phyloP scores from a whole-genome alignment of 305 asterid species.

The Nicotiana rustica region DNA sequence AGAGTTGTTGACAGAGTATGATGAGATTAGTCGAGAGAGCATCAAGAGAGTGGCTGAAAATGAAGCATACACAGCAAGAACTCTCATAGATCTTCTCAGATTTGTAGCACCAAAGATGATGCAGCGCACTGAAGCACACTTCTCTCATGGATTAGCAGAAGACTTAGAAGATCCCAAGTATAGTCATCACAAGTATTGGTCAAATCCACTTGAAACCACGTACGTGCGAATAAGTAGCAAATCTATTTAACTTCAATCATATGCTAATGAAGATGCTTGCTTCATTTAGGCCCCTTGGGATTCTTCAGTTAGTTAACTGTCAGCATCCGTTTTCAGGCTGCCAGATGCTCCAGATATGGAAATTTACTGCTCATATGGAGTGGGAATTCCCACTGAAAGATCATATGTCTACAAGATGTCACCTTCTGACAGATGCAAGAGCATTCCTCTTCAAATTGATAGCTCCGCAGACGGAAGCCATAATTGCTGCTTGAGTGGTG shows the following conservation, averaged over 20 bases:
- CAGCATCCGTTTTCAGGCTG: constrained; percentile 53
- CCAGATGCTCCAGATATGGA: constrained; percentile 93
- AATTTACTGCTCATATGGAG: constrained; percentile 78
- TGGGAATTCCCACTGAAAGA: constrained; percentile 87
- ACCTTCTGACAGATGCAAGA: constrained; percentile 60
- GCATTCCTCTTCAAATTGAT: constrained; percentile 86
- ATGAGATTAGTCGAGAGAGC: constrained; percentile 63
- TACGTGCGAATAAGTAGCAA: constrained; percentile 46
- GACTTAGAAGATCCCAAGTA: constrained; percentile 82
- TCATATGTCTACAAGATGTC: constrained; percentile 80
- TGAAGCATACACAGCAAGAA: constrained; percentile 67
- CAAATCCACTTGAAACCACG: constrained; percentile 94
- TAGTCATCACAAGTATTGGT: constrained; percentile 84
- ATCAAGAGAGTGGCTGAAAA: constrained; percentile 57
- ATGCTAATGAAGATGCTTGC: background rate
- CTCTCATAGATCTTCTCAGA: constrained; percentile 71
- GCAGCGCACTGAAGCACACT: constrained; percentile 85
- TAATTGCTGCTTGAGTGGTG: constrained; percentile 73
- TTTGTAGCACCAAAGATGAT: constrained; percentile 86
- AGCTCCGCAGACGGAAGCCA: constrained; percentile 65
- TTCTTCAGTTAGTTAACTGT: background rate
- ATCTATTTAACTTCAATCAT: background rate
- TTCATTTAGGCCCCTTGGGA: background rate
- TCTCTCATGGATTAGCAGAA: constrained; percentile 90
- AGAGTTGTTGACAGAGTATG: constrained; percentile 81